phyloP scores from a whole-genome alignment of 805 yeast genomes.

The Hanseniaspora nectarophila region DNA sequence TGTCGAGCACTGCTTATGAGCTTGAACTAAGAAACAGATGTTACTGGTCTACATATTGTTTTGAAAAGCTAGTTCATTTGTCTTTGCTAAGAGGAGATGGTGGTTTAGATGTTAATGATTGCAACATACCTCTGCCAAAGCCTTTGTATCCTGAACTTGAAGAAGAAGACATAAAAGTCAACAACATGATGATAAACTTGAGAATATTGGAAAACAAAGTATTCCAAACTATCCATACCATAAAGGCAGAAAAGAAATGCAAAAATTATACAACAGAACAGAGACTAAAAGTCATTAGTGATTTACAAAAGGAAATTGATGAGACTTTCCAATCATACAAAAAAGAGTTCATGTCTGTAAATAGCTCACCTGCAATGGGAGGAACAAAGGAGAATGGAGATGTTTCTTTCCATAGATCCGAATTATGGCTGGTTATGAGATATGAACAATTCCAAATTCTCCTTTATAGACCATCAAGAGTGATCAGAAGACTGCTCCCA shows the following conservation, averaged over 20 bases:
- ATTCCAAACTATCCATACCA: slow-evolving; percentile 36
- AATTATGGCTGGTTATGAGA: slow-evolving; percentile 30
- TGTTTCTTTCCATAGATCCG: slow-evolving; percentile 29
- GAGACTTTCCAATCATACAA: slow-evolving; percentile 23
- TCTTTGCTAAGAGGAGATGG: slow-evolving; percentile 38
- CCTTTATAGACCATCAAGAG: slow-evolving; percentile 39
- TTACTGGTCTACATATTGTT: slow-evolving; percentile 40
- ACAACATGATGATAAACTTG: slow-evolving; percentile 33
- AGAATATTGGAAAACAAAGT: slow-evolving; percentile 39
- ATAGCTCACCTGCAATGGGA: slow-evolving; percentile 10
- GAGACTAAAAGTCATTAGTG: slow-evolving; percentile 26
- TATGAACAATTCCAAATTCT: slow-evolving; percentile 38
- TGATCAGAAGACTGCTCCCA: slow-evolving; percentile 35
- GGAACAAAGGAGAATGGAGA: slow-evolving; percentile 12
- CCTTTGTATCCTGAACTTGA: slow-evolving; percentile 32
- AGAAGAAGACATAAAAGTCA: slow-evolving; percentile 31
- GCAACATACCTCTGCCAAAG: slow-evolving; percentile 35
- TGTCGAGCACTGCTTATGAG: slow-evolving; percentile 27
- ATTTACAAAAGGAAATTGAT: slow-evolving; percentile 29
- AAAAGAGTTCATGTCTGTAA: slow-evolving; percentile 21
- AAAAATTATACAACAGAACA: slow-evolving; percentile 24
- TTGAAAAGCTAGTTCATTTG: slow-evolving; percentile 39
- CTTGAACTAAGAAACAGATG: slow-evolving; percentile 36
- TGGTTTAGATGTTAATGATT: slow-evolving; percentile 39
- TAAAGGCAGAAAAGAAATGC: slow-evolving; percentile 29